Conservation (phyloP, 2,329 filamentous ascomycete species). For the Alternaria conjuncta region DNA sequence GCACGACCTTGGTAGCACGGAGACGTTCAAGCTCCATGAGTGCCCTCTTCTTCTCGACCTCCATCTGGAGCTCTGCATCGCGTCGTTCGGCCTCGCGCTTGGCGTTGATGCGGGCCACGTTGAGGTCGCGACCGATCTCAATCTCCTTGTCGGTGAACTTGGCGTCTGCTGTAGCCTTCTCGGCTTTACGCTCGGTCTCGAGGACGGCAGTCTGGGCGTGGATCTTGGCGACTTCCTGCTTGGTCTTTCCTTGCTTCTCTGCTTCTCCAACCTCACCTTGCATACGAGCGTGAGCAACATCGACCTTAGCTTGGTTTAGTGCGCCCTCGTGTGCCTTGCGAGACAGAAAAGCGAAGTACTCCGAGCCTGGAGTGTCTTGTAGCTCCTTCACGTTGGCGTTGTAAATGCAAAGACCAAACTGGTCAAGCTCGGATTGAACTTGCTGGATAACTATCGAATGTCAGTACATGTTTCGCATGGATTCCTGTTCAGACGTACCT, state of each 20-base stretch:
- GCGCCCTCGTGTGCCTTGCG: conserved; percentile 86
- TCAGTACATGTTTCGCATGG: not conserved
- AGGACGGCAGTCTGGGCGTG: conserved; percentile 83
- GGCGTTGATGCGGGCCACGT: conserved; percentile 77
- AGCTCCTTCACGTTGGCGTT: conserved; percentile 86
- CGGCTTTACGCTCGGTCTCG: conserved; percentile 83
- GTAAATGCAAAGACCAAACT: conserved; percentile 74
- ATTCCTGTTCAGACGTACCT: not conserved
- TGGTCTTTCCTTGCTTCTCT: conserved; percentile 77
- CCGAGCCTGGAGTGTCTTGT: conserved; percentile 79
- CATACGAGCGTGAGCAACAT: conserved; percentile 65
- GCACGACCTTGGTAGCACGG: conserved; percentile 77
- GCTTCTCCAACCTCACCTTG: conserved; percentile 78
- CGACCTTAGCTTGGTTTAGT: conserved; percentile 75
- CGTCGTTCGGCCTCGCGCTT: conserved; percentile 73
- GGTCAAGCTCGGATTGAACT: conserved; percentile 78
- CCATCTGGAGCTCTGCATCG: conserved; percentile 80
- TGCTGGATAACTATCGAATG: conserved; percentile 56
- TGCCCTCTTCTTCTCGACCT: conserved; percentile 78
- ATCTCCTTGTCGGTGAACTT: conserved; percentile 76
- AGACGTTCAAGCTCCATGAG: conserved; percentile 81
- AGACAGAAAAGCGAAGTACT: conserved; percentile 82
- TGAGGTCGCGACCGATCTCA: conserved; percentile 73
- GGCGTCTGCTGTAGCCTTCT: conserved; percentile 80
- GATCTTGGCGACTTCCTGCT: conserved; percentile 87